phyloP scores from a whole-genome alignment of 2,329 filamentous ascomycete genomes.

The Calonectria montana region DNA sequence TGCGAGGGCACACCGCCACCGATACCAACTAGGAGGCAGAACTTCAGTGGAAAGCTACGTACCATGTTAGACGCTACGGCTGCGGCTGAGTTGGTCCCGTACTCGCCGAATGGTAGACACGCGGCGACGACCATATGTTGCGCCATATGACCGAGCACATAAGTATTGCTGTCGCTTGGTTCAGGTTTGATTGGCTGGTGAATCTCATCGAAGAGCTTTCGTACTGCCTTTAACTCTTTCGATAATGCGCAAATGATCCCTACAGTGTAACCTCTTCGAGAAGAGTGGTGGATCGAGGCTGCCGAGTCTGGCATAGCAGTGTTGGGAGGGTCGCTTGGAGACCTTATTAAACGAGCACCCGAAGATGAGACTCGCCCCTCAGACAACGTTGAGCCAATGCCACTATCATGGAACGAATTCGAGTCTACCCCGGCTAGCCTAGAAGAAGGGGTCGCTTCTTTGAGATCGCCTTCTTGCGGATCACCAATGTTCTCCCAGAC shows the following conservation, averaged over 20 bases:
- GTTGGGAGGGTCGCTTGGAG: neutral
- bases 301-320: neutral
- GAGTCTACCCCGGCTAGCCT: neutral
- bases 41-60: neutral
- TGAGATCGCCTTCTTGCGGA: neutral
- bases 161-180: slow-evolving; percentile 15
- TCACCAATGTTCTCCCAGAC: neutral
- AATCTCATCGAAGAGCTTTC: slow-evolving; percentile 20
- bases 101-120: slow-evolving; percentile 25
- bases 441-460: neutral
- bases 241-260: slow-evolving; percentile 26
- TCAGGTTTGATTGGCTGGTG: neutral
- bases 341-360: neutral
- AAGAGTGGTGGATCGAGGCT: too few species aligned
- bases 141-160: slow-evolving; percentile 23
- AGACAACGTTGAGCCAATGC: neutral
- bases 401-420: neutral
- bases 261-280: slow-evolving; percentile 21
- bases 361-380: too few species aligned
- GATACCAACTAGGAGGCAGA: neutral
- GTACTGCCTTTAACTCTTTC: slow-evolving; percentile 18
- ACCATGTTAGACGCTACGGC: slow-evolving; percentile 21
- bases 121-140: slow-evolving; percentile 27
- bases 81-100: slow-evolving; percentile 26
- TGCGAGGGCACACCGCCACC: neutral